A percentile compares a stretch with the other conserved stretches of the same genome.
Evolutionary conservation across 2,329 filamentous ascomycete genomes (phyloP).

Genomic region (Fusarium staphyleae): DNA sequence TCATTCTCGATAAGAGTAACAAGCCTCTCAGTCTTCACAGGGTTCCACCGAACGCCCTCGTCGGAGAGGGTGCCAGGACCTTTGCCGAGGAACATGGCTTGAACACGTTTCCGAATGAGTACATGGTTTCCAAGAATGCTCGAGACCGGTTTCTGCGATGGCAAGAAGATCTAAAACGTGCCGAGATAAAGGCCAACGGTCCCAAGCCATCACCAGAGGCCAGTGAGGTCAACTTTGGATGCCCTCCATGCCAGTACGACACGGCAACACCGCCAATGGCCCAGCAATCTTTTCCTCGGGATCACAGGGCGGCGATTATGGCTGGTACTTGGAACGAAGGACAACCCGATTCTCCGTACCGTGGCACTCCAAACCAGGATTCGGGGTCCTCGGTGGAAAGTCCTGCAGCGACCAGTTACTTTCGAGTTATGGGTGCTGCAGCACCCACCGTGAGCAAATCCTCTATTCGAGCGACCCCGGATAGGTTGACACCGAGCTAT

Average conservation of each 20-base stretch:
- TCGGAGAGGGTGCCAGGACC: conserved; percentile 83
- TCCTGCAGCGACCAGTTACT: conserved; percentile 23
- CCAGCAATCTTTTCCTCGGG: conserved; percentile 43
- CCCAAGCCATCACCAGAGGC: conserved; percentile 23
- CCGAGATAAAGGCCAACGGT: conserved; percentile 55
- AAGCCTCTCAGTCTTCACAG: conserved; percentile 81
- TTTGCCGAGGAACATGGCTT: conserved; percentile 85
- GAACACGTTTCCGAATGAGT: conserved; percentile 74
- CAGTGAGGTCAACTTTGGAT: conserved; percentile 25
- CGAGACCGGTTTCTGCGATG: conserved; percentile 81
- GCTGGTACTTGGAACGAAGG: conserved; percentile 69
- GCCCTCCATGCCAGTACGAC: conserved; percentile 46
- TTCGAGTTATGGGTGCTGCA: conserved; percentile 25
- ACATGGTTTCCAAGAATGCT: conserved; percentile 80
- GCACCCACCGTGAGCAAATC: conserved; percentile 14
- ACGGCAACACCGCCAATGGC: conserved; percentile 41
- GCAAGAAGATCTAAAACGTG: conserved; percentile 74
- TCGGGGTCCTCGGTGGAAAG: conserved; percentile 23
- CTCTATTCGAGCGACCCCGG: conserved; percentile 15
- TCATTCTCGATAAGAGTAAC: conserved; percentile 80
- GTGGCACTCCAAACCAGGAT: conserved; percentile 40
- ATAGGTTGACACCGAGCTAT: conserved; percentile 28
- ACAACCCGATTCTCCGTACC: conserved; percentile 64
- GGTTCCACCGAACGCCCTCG: conserved; percentile 90
- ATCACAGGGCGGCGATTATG: conserved; percentile 63